These are phyloP conservation scores for Lactifluus subvellereus DNA, from an alignment of 768 basidiomycete species.

Conservation along the genomic window DNA sequence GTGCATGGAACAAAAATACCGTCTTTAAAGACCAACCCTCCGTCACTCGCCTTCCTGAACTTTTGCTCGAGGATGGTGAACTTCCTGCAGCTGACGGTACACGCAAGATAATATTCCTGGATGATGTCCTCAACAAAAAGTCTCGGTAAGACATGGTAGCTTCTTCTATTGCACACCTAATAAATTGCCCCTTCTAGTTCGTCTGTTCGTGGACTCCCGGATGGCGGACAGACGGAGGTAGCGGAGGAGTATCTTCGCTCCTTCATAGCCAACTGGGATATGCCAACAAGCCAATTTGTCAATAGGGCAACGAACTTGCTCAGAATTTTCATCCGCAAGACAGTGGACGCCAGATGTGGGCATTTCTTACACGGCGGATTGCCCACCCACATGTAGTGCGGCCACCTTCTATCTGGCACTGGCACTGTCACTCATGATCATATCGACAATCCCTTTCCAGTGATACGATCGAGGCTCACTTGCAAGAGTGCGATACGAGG, in stretches of 20 bases:
- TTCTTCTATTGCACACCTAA: background rate
- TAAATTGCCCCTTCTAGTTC: background rate
- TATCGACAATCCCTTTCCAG: background rate
- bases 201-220: slow-evolving; percentile 16
- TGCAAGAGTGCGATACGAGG: background rate
- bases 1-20: background rate
- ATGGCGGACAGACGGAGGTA: slow-evolving; percentile 6
- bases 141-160: slow-evolving; percentile 1
- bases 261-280: slow-evolving; percentile 4
- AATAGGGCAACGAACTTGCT: background rate
- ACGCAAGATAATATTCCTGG: slow-evolving; percentile 9
- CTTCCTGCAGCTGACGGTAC: background rate
- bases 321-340: background rate
- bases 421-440: background rate
- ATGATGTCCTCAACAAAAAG: slow-evolving; percentile 6
- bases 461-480: background rate
- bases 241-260: slow-evolving; percentile 13
- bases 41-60: background rate
- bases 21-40: background rate
- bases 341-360: background rate
- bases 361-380: slow-evolving; percentile 4
- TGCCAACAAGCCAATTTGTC: slow-evolving; percentile 6
- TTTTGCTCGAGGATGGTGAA: slow-evolving; percentile 3
- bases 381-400: background rate
- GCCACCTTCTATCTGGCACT: background rate